Evolutionary conservation across 352 stramenopile species (phyloP).

Genomic region (Elongisporangium anandrum): DNA sequence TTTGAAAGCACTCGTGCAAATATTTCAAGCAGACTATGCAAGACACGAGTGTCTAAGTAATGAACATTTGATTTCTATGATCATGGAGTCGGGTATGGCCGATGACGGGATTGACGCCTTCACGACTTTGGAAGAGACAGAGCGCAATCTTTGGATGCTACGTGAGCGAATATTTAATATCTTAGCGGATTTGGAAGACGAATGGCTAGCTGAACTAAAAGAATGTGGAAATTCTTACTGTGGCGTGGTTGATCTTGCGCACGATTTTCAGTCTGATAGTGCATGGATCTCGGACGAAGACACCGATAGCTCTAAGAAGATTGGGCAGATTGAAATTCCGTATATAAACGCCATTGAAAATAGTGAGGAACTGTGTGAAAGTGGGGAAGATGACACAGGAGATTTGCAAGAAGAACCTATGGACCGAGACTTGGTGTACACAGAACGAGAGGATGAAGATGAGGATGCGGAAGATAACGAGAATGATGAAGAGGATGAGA

Average conservation of each 20-base stretch:
- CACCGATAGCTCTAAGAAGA: neutral
- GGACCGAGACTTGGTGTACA: neutral
- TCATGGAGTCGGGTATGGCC: slow-evolving; percentile 6
- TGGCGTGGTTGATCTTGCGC: neutral
- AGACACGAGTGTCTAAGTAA: neutral
- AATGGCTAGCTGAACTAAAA: slow-evolving; percentile 21
- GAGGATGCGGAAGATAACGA: slow-evolving; percentile 8
- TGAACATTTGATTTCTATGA: neutral
- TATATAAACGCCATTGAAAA: slow-evolving; percentile 1
- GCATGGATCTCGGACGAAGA: neutral
- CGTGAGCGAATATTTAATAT: slow-evolving; percentile 43
- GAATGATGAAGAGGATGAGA: slow-evolving; percentile 17
- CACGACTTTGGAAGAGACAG: slow-evolving; percentile 24
- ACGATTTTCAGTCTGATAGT: neutral
- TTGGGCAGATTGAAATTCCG: neutral
- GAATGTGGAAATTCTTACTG: neutral
- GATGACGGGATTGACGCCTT: slow-evolving; percentile 22
- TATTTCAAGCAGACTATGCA: neutral
- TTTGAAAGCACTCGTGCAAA: slow-evolving; percentile 8
- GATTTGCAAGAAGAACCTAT: neutral
- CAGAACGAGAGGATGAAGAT: slow-evolving; percentile 6
- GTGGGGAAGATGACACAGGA: slow-evolving; percentile 16
- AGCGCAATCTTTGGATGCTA: slow-evolving; percentile 34
- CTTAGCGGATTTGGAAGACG: slow-evolving; percentile 27
- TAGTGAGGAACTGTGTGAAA: slow-evolving; percentile 5